Conservation (phyloP, 1,139 yeast species). For the Suhomyces kunorum region DNA sequence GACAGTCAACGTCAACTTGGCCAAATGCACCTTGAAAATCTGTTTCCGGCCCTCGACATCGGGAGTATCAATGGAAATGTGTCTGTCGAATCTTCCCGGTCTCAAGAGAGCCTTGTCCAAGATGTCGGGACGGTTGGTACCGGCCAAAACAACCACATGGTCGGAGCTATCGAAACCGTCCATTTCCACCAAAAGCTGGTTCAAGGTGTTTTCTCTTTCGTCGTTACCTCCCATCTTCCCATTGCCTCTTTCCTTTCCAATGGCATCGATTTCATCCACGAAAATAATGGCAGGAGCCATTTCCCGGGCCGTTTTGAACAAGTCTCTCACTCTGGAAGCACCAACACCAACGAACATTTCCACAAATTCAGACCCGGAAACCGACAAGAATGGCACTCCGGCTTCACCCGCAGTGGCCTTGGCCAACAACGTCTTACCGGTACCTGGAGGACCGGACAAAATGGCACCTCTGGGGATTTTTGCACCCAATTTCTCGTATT, state of each 20-base stretch:
- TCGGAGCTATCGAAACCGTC: conserved; percentile 91
- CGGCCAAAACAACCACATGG: conserved; percentile 95
- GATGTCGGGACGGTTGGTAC: conserved; percentile 94
- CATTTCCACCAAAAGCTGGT: conserved; percentile 95
- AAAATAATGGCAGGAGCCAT: conserved; percentile 92
- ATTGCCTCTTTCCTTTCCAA: conserved; percentile 89
- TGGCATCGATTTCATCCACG: conserved; percentile 97
- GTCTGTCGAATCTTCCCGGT: conserved; percentile 97
- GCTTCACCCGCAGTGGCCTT: conserved; percentile 99
- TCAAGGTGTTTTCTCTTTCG: conserved; percentile 94
- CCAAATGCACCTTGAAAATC: conserved; percentile 82
- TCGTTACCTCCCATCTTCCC: conserved; percentile 89
- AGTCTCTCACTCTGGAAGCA: conserved; percentile 94
- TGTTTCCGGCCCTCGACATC: conserved; percentile 92
- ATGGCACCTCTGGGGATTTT: conserved; percentile 98
- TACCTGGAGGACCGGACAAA: conserved; percentile 97
- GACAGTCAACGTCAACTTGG: conserved; percentile 58
- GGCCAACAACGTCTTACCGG: conserved; percentile 97
- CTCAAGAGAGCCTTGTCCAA: conserved; percentile 89
- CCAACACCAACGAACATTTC: conserved; percentile 99
- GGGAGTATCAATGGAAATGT: conserved; percentile 86
- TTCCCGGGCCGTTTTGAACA: conserved; percentile 88
- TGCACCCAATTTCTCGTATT: conserved; percentile 90
- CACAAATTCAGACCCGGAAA: conserved; percentile 95
- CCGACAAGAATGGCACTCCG: conserved; percentile 92